A percentile compares a stretch with the other conserved stretches of the same genome.
Conservation (phyloP, 1,284 basidiomycete species). For the Leccinum griseonigrum region DNA sequence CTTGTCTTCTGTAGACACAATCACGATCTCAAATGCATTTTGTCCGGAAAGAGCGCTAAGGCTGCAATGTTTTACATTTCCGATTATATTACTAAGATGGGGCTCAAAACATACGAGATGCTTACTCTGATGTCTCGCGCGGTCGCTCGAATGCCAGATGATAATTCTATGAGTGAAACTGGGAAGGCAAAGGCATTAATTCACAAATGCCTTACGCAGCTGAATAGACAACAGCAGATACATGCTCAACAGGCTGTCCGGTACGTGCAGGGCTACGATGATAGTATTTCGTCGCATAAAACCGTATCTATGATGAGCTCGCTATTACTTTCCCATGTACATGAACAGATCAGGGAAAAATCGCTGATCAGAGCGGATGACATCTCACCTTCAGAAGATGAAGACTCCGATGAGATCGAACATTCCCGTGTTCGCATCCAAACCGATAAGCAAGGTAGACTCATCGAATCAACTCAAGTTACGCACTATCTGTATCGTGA, state of each 20-base stretch:
- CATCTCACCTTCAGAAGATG: background rate
- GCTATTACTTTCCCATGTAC: background rate
- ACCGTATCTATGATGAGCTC: slow-evolving; percentile 2
- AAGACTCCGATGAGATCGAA: background rate
- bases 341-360: background rate
- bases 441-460: background rate
- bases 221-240: slow-evolving; percentile 13
- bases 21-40: slow-evolving; percentile 15
- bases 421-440: background rate
- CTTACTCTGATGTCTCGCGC: slow-evolving; percentile 7
- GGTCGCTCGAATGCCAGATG: background rate
- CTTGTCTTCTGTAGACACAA: slow-evolving; percentile 17
- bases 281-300: slow-evolving; percentile 6
- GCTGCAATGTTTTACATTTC: slow-evolving; percentile 20
- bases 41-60: slow-evolving; percentile 12
- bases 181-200: slow-evolving; percentile 1
- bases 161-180: background rate
- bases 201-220: slow-evolving; percentile 15
- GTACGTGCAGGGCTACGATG: slow-evolving; percentile 10
- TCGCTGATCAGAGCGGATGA: too few relatives aligned
- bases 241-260: slow-evolving; percentile 12
- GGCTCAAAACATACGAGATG: slow-evolving; percentile 10
- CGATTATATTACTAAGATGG: slow-evolving; percentile 17
- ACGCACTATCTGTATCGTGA: background rate
- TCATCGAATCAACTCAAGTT: background rate